Evolutionary conservation across 1,284 basidiomycete genomes (phyloP).

Genomic region (Mycosarcoma mackinlayi): DNA sequence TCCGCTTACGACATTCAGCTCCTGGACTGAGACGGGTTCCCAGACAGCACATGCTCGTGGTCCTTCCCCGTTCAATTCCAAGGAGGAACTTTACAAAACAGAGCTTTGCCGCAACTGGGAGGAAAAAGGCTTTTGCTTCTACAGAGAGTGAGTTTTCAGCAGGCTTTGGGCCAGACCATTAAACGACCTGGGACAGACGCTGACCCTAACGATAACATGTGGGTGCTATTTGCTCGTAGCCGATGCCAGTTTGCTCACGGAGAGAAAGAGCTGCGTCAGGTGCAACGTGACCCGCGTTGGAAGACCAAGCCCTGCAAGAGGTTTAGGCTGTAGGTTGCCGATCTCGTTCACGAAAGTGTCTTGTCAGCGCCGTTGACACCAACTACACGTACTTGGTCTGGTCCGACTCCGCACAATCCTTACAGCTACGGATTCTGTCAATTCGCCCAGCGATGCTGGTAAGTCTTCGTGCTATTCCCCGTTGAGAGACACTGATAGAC

Average conservation of each 20-base stretch:
- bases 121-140: slow-evolving; percentile 87
- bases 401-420: background rate
- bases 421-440: slow-evolving; percentile 86
- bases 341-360: background rate
- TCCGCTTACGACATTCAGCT: background rate
- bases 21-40: background rate
- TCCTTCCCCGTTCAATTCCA: slow-evolving; percentile 79
- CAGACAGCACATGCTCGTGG: background rate
- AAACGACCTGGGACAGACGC: too few relatives aligned
- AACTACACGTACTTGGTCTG: background rate
- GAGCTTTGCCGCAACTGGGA: slow-evolving; percentile 92
- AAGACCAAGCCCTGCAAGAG: slow-evolving; percentile 92
- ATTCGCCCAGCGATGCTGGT: slow-evolving; percentile 78
- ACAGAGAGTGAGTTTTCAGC: slow-evolving; percentile 73
- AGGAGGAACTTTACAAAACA: slow-evolving; percentile 88
- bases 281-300: slow-evolving; percentile 88
- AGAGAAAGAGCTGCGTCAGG: slow-evolving; percentile 82
- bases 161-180: too few relatives aligned
- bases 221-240: slow-evolving; percentile 1
- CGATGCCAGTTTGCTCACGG: slow-evolving; percentile 75
- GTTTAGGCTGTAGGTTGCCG: slow-evolving; percentile 72
- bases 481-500: too few relatives aligned
- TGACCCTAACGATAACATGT: background rate
- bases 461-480: too few relatives aligned
- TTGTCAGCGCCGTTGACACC: background rate